Conservation (phyloP, 2,329 filamentous ascomycete species). For the Gremmenia infestans region DNA sequence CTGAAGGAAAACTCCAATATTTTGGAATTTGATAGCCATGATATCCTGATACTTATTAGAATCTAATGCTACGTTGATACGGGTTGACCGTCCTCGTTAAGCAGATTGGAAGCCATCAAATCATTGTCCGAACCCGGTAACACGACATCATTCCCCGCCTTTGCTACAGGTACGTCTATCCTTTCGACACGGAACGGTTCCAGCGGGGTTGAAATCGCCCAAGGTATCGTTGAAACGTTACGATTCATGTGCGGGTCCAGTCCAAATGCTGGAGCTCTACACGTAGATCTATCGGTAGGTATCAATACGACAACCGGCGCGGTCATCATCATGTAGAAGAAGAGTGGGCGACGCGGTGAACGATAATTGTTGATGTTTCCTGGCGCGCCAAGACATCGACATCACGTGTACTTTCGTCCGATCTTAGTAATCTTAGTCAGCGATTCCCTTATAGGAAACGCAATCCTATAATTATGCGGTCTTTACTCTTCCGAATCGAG, state of each 20-base stretch:
- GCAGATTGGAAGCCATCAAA: no score
- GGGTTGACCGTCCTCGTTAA: no score
- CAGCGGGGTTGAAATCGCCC: background rate
- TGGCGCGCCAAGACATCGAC: background rate
- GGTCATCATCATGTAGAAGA: background rate
- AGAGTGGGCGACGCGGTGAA: background rate
- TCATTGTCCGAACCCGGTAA: no score
- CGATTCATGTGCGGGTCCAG: background rate
- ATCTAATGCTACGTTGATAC: no score
- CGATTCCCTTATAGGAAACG: background rate
- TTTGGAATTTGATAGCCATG: no score
- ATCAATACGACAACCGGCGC: background rate
- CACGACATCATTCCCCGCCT: background rate
- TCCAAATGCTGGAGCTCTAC: background rate
- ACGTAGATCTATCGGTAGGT: background rate
- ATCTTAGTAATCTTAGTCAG: background rate
- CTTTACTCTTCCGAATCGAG: background rate
- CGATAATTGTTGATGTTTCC: background rate
- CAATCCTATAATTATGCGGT: background rate
- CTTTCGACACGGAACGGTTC: background rate
- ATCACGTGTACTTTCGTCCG: no score
- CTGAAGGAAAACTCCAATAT: background rate
- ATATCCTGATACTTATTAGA: no score
- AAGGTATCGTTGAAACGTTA: slow-evolving; percentile 5
- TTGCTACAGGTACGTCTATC: slow-evolving; percentile 2